Base-by-base conservation (phyloP, 2,329 filamentous ascomycete species). In the Cadophora luteo-olivacea region DNA sequence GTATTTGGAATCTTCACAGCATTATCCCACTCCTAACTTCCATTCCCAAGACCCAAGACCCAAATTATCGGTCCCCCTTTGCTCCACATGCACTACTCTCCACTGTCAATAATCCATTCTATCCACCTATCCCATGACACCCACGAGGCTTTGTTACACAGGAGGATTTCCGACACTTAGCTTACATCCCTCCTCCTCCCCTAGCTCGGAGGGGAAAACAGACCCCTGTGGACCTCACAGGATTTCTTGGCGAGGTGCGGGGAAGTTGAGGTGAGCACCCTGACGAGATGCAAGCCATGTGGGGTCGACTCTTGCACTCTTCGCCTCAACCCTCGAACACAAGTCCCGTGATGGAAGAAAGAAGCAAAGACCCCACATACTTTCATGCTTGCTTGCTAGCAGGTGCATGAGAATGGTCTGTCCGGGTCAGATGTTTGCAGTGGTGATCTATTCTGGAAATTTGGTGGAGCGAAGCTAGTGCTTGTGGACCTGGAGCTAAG, bases 331-430 rank as follows among this genome's bases (percentile, higher is more conserved):
- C 16, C 38, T 36, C 33, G 33, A 36, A 36, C 33, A 36, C 33
- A 11, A 36, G 33, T 36, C 33, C 4, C 5, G 33, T 36, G 33
- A 4, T 36, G 38, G 22, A 24, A n/a, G n/a, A n/a, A n/a, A n/a
- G n/a, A n/a, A n/a, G n/a, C n/a, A n/a, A 32, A 19, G 51, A 54
- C 24, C 51, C 51, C 51, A 54, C 51, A 54, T 54, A 2, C 49
- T 5, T 52, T 11, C 12, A 3, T 52, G 22, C 24, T 5, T 54
- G 24, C 14, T 19, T 3, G 12, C 33, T 36, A 19, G 41, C n/a
- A n/a, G 12, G 11, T 14, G 8, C 36, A 38, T 38, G 36, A 38
- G 41, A 45, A 14, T 1, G 14, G 4, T 45, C 41, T 45, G 4
- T 1, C 6, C 14, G 12, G 12, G 41, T 38, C 36, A 38, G 36